Evolutionary conservation across 2,329 filamentous ascomycete genomes (phyloP), one percentile per base, ranked within the genome.

Genomic region (Sarocladium oryzae): DNA sequence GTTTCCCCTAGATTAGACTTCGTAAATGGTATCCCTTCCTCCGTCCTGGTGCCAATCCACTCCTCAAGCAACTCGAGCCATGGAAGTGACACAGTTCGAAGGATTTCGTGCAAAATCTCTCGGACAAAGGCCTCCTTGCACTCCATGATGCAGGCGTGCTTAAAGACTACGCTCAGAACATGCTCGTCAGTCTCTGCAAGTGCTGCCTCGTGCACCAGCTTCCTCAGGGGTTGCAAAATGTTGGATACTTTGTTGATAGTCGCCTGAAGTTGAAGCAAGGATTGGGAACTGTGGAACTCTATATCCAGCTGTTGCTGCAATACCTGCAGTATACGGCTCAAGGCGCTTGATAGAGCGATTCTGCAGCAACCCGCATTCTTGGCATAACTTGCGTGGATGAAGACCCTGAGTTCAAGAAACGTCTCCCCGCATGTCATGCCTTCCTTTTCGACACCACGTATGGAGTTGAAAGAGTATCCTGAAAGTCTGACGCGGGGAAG

Each of bases 31-130:
- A 79, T 67, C 1, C 79, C 78, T 32, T 75, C 69, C 56, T 86
- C 82, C 2, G 72, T 69, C 54, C 72, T 76, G 10, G 88, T 76
- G 0, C 89, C 89, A 54, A 91, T 81, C 88, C 88, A 93, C 60
- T 84, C 81, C 56, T 85, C 78, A 7, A 86, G 72, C 49, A 84
- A 77, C 50, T 82, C 76, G 8, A 87, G 69, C 79, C 85, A 90
- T 1, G 86, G 86, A 24, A 69, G 67, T 1, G 81, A 81, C 1
- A 85, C 81, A 35, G 78, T 73, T 40, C 74, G 71, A 15, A 93
- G 65, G 0, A 92, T 74, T 55, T 89, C 81, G 15, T 83, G 78
- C 60, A 89, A 77, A 28, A 88, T 76, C 20, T 78, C 74, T 18
- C 79, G 78, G 20, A 90, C 66, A 53, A 81, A 78, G 11, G 72